phyloP scores from a whole-genome alignment of 305 asterid genomes.

The Fraxinus floribunda region DNA sequence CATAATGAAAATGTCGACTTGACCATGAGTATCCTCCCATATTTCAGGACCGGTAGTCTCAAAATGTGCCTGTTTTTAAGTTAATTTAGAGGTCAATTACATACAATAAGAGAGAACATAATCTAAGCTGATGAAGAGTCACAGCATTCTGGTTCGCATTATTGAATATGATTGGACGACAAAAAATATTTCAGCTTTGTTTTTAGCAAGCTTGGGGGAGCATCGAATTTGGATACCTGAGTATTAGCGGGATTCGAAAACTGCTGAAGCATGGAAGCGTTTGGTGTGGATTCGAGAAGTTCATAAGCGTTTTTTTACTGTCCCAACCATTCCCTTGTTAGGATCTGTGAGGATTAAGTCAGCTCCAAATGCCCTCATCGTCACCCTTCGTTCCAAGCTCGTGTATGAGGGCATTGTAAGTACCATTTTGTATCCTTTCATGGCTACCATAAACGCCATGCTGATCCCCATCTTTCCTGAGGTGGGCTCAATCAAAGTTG shows the following conservation, averaged over 20 bases:
- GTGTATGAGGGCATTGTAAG: slow-evolving; percentile 94
- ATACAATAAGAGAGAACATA: not conserved
- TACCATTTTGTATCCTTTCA: slow-evolving; percentile 93
- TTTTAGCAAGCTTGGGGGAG: not conserved
- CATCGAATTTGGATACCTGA: slow-evolving; percentile 36
- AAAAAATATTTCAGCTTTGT: not conserved
- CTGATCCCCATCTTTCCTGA: slow-evolving; percentile 97
- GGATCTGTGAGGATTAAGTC: slow-evolving; percentile 83
- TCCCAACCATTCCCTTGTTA: slow-evolving; percentile 89
- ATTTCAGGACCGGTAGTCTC: slow-evolving; percentile 98
- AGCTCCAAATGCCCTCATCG: slow-evolving; percentile 90
- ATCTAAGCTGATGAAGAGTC: not conserved
- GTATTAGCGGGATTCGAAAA: slow-evolving; percentile 89
- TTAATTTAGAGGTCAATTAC: not conserved
- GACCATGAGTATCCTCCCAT: slow-evolving; percentile 86
- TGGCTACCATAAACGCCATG: slow-evolving; percentile 93
- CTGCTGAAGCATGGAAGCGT: slow-evolving; percentile 89
- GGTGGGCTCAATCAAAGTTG: slow-evolving; percentile 82
- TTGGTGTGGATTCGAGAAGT: slow-evolving; percentile 65
- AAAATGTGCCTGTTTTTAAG: slow-evolving; percentile 58
- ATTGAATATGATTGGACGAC: not conserved
- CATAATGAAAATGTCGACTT: slow-evolving; percentile 85
- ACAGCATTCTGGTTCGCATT: not conserved
- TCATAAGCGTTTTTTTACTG: slow-evolving; percentile 76
- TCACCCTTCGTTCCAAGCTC: slow-evolving; percentile 84